Base-by-base conservation (phyloP, 306 rosid genomes). In the Astragalus glycyphyllos region DNA sequence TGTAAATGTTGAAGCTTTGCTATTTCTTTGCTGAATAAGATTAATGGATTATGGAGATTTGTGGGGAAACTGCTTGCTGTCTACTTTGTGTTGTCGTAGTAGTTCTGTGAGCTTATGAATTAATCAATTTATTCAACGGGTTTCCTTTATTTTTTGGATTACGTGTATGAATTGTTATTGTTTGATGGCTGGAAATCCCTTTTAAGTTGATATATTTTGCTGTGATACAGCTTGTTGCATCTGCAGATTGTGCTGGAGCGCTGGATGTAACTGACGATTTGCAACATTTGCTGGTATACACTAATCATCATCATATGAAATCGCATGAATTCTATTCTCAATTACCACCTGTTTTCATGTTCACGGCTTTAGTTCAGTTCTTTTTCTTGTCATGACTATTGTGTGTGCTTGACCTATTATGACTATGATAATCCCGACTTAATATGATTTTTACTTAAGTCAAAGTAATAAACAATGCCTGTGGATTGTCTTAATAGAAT, bases 201-300 rank as follows among this genome's bases (percentile, higher is more conserved):
- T 74, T 62, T 53, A 72, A 81, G 80, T 79, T 71, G 80, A 79
- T 72, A 26, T 62, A 80, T 84, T 78, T 83, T 88, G 80, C 84
- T 94, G 85, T 86, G 79, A 55, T 83, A 77, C 96, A 95, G 99
- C 97, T 95, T 84, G 96, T 95, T 84, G 91, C 96, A 46, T 84
- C 99, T 79, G 95, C 86, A 82, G 99, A 95, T 81, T 95, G 97
- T 87, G 92, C 97, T 53, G 97, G 99, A 84, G 97, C 99, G 11
- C 78, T 95, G 80, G 99, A 95, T 75, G 87, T 95, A 58, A 95
- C 96, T 9, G 96, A 91, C 8, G 97, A 91, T 86, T 87, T 95
- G 85, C 96, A 85, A 55, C 87, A 91, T 72, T 82, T 95, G 68
- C 85, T 91, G 96, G 99, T 95, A 91, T 60, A 23, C 50, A 38